A percentile compares a stretch with the other conserved stretches of the same genome.
phyloP scores from a whole-genome alignment of 768 basidiomycete genomes.

The Boletus reticulatus region DNA sequence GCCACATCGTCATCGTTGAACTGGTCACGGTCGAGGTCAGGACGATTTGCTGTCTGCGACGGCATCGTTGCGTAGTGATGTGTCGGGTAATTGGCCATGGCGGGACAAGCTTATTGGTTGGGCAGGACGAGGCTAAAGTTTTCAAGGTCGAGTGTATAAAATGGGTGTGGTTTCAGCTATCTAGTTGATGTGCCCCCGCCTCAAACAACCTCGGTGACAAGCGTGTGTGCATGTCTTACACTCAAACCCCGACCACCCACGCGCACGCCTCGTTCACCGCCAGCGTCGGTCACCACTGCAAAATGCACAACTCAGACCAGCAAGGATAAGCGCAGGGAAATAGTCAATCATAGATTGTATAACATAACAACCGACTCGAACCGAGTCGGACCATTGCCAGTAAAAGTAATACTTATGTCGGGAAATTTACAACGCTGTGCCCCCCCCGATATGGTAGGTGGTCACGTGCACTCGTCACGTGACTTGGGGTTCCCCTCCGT shows the following conservation, averaged over 20 bases:
- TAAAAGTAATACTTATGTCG: too few relatives aligned
- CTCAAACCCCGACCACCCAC: conserved; percentile 26
- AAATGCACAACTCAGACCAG: conserved; percentile 5
- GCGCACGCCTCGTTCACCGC: too few relatives aligned
- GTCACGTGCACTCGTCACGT: too few relatives aligned
- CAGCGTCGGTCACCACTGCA: not conserved
- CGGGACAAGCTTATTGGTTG: conserved; percentile 3
- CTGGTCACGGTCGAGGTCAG: conserved; percentile 28
- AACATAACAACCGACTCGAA: too few relatives aligned
- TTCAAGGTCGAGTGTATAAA: conserved; percentile 21
- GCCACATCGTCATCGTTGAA: conserved; percentile 32
- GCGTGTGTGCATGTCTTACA: conserved; percentile 9
- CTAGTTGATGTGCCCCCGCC: conserved; percentile 15
- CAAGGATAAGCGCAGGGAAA: not conserved
- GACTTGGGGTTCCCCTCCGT: too few relatives aligned
- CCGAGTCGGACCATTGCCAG: too few relatives aligned
- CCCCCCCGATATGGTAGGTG: too few relatives aligned
- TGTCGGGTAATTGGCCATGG: conserved; percentile 29
- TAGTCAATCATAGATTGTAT: too few relatives aligned
- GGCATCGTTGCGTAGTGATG: conserved; percentile 27
- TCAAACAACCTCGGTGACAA: conserved; percentile 20
- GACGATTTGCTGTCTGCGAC: conserved; percentile 8
- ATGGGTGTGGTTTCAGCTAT: conserved; percentile 24
- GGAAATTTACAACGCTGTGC: too few relatives aligned
- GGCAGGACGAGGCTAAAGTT: conserved; percentile 6